Evolutionary conservation across 1,284 basidiomycete genomes (phyloP), one percentile per base, ranked within the genome.

Genomic region (Sanghuangporus weigelae): DNA sequence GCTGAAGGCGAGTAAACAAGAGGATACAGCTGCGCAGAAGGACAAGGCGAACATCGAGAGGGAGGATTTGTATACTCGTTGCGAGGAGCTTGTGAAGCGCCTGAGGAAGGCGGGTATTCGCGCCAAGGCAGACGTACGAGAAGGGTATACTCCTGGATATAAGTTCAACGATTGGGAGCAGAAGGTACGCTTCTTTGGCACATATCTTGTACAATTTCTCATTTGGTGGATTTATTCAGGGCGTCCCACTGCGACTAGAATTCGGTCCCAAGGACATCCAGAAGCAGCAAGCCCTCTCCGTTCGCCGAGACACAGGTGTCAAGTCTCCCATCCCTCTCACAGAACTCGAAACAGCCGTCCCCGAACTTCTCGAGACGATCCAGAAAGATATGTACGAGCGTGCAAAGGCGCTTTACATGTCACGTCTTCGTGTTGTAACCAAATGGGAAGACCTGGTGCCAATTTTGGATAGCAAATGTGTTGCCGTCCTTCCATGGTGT

Each of bases 131-230:
- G 97, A 99, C 77, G 79, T 96, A 68, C 81, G 96, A 62, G 96
- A 98, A 19, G 94, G 92, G 31, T 97, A 99, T 79, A 98, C 95
- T 56, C 96, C 96, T 14, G 96, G 96, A 51, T 99, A 90, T 82
- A 99, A 99, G 80, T 99, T 98, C 81, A 98, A 98, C 75, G 94
- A 98, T 74, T 98, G 96, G 95, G 97, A 99, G 80, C 90, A 97
- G 78, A 94, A 95, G 84, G 92, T 89, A 66, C 67, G 67, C 67
- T 57, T 67, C 16, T 60, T 16, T 49, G 55, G 23, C 55, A 46
- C 8, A 62, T 31, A 19, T 11, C 19, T 0, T 35, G 16, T 62
- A 46, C 16, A 35, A 50, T 57, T 53, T n/a, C 44, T 44, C 31
- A 39, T 65, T 14, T 61, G 62, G 57, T 46, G 57, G 39, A 54